These are phyloP conservation scores for Cyphellophora europaea DNA, from an alignment of 2,329 filamentous ascomycete genomes.

Conservation along the genomic window DNA sequence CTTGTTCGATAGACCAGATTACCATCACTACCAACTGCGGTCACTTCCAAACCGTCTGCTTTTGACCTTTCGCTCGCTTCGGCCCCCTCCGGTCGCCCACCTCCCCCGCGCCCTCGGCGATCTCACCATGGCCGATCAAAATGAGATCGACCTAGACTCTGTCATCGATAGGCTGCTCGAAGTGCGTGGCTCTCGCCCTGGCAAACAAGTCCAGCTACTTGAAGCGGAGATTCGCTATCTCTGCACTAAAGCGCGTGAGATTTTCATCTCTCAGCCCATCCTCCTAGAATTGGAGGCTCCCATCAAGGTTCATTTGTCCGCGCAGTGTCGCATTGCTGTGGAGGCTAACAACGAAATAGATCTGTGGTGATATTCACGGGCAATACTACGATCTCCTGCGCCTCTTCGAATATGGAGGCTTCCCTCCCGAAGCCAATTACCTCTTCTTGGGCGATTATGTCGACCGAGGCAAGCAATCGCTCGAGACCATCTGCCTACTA, in stretches of 20 bases:
- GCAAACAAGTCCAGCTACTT: slow-evolving; percentile 95
- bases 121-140: slow-evolving; percentile 59
- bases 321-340: slow-evolving; percentile 3
- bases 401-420: slow-evolving; percentile 96
- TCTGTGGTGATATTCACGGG: slow-evolving; percentile 97
- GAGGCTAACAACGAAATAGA: slow-evolving; percentile 54
- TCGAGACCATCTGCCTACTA: slow-evolving; percentile 95
- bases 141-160: slow-evolving; percentile 96
- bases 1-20: too few relatives aligned
- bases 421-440: slow-evolving; percentile 97
- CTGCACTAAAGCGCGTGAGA: slow-evolving; percentile 97
- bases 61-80: slow-evolving; percentile 5
- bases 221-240: slow-evolving; percentile 95
- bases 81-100: slow-evolving; percentile 16
- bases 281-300: slow-evolving; percentile 94
- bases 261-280: slow-evolving; percentile 98
- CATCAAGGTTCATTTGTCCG: slow-evolving; percentile 93
- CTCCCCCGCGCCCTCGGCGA: slow-evolving; percentile 8
- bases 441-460: slow-evolving; percentile 99
- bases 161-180: slow-evolving; percentile 98
- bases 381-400: slow-evolving; percentile 98
- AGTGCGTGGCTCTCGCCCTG: slow-evolving; percentile 92
- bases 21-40: too few relatives aligned
- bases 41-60: background rate
- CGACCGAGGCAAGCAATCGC: slow-evolving; percentile 96